Evolutionary conservation across 108 stramenopile species (phyloP).

Genomic region (Chaetoceros muelleri): DNA sequence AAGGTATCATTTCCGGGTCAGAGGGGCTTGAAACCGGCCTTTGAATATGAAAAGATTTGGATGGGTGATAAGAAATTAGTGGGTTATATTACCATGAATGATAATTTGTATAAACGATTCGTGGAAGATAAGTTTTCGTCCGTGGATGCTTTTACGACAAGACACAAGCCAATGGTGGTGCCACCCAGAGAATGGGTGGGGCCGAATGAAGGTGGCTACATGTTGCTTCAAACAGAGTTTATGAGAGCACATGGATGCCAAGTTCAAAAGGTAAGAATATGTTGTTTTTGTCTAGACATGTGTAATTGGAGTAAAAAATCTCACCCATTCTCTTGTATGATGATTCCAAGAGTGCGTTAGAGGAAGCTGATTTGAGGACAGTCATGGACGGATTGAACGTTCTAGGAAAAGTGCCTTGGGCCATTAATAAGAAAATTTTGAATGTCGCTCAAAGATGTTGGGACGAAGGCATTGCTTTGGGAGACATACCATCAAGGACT

Average conservation of each 20-base stretch:
- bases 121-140: slow-evolving; percentile 28
- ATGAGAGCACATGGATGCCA: slow-evolving; percentile 76
- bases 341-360: slow-evolving; percentile 39
- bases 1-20: slow-evolving; percentile 23
- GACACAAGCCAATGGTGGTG: slow-evolving; percentile 86
- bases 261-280: slow-evolving; percentile 40
- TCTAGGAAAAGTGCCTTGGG: slow-evolving; percentile 78
- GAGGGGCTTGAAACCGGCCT: slow-evolving; percentile 42
- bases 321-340: not conserved
- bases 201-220: slow-evolving; percentile 66
- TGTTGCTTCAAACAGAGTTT: slow-evolving; percentile 47
- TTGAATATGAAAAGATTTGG: slow-evolving; percentile 18
- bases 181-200: slow-evolving; percentile 79
- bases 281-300: not conserved
- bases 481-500: slow-evolving; percentile 75
- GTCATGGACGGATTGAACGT: slow-evolving; percentile 83
- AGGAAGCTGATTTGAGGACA: slow-evolving; percentile 46
- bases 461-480: slow-evolving; percentile 64
- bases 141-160: slow-evolving; percentile 32
- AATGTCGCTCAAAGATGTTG: slow-evolving; percentile 64
- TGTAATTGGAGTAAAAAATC: no score
- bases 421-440: slow-evolving; percentile 70
- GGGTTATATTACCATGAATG: slow-evolving; percentile 27
- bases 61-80: slow-evolving; percentile 23
- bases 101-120: slow-evolving; percentile 28